Evolutionary conservation across 305 asterid genomes (phyloP).

Genomic region (Fraxinus xanthoxyloides): DNA sequence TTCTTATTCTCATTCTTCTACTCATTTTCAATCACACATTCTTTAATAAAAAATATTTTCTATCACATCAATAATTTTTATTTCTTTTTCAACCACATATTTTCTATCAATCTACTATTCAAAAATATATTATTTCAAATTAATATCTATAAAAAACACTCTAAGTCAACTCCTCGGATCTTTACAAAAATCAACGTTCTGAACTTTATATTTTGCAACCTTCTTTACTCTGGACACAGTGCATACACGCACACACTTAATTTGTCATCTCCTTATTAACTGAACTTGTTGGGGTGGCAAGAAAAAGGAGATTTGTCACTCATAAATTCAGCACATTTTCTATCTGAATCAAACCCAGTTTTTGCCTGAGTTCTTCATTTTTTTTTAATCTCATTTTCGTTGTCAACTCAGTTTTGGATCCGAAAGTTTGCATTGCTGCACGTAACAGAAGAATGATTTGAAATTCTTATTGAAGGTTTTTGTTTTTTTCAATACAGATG

Average conservation of each 20-base stretch:
- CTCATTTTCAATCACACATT: too few relatives aligned
- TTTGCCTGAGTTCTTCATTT: background rate
- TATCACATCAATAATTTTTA: too few relatives aligned
- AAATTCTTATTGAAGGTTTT: too few relatives aligned
- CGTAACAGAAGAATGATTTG: background rate
- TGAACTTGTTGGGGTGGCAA: slow-evolving; percentile 35
- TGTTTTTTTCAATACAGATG: too few relatives aligned
- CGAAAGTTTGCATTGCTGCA: background rate
- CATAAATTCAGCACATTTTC: background rate
- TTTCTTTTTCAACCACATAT: too few relatives aligned
- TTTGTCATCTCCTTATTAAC: background rate
- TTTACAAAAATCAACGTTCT: slow-evolving; percentile 19
- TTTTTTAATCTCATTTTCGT: slow-evolving; percentile 6
- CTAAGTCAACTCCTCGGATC: slow-evolving; percentile 59
- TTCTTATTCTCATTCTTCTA: too few relatives aligned
- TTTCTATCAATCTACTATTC: too few relatives aligned
- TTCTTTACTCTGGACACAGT: slow-evolving; percentile 11
- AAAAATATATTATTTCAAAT: too few relatives aligned
- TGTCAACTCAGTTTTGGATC: background rate
- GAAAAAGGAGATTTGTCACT: slow-evolving; percentile 15
- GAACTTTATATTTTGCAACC: slow-evolving; percentile 16
- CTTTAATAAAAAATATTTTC: too few relatives aligned
- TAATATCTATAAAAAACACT: too few relatives aligned
- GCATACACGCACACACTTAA: background rate
- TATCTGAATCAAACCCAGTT: background rate